Base-by-base conservation (phyloP, 1,284 basidiomycete species). In the Malassezia slooffiae region DNA sequence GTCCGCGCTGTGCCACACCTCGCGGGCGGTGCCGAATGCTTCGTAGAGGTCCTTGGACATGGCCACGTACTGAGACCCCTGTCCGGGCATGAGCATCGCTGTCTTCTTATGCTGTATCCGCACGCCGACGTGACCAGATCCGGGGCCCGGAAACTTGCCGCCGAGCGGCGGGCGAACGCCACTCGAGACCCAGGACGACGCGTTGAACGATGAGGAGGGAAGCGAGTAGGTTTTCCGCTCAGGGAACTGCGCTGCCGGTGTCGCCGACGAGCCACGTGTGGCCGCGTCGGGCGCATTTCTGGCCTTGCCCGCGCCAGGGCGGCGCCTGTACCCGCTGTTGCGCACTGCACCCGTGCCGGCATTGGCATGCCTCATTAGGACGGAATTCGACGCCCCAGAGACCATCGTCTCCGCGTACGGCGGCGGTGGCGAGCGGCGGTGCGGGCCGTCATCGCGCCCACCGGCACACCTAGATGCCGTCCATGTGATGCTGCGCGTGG, bases 21-120 rank as follows among this genome's bases (percentile, higher is more conserved):
- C 49, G 2, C 66, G 47, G 4, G 64, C 62, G 5, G 58, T 45
- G n/a, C 54, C 47, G 38, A 58, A 69, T 9, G 48, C 23, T 15
- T 58, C 49, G 52, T 60, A 69, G 26, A 67, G 52, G 26, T 69
- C 64, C 16, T 55, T 53, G 10, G 60, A 57, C 66, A 69, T 66
- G 47, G 57, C 58, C 13, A 67, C 62, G 45, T 67, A 67, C 44
- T 65, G 62, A 1, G 62, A 65, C 5, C 64, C 66, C 34, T 62
- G 62, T 3, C 63, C 63, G 1, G 65, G 63, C 17, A 67, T 52
- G 48, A 68, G 60, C 20, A 67, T 52, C 1, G 62, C 65, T 9
- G 60, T 50, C 41, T 52, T 58, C 33, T 63, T 67, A 19, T 48
- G 51, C 11, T 48, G 43, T n/a, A 62, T 55, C 20, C 46, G 33